phyloP scores from a whole-genome alignment of 73 alveolate species.

The Paramecium sonneborni region DNA sequence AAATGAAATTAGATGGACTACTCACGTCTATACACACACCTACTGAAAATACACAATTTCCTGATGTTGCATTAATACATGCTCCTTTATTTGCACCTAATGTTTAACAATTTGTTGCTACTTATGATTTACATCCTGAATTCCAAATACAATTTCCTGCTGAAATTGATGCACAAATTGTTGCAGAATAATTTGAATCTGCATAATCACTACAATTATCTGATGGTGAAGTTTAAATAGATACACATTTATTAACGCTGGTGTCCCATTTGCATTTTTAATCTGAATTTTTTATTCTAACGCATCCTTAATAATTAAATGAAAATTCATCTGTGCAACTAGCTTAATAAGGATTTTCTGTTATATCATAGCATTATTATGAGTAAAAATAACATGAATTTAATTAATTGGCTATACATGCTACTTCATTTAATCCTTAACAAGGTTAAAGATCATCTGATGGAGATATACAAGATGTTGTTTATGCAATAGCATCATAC shows the following conservation, averaged over 20 bases:
- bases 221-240: too few relatives aligned
- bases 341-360: not conserved
- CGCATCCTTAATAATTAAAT: not conserved
- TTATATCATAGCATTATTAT: not conserved
- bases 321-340: not conserved
- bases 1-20: not conserved
- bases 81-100: slow-evolving; percentile 26
- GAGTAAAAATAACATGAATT: not conserved
- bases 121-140: not conserved
- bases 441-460: not conserved
- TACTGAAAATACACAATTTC: not conserved
- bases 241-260: not conserved
- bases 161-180: not conserved
- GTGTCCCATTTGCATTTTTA: not conserved
- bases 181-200: not conserved
- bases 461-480: not conserved
- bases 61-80: not conserved
- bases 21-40: not conserved
- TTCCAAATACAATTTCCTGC: not conserved
- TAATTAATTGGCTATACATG: not conserved
- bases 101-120: not conserved
- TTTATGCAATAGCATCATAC: not conserved
- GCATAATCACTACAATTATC: not conserved
- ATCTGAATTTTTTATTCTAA: not conserved
- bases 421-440: not conserved